Base-by-base conservation (phyloP, 2,329 filamentous ascomycete species). In the Thielaviopsis euricoi region DNA sequence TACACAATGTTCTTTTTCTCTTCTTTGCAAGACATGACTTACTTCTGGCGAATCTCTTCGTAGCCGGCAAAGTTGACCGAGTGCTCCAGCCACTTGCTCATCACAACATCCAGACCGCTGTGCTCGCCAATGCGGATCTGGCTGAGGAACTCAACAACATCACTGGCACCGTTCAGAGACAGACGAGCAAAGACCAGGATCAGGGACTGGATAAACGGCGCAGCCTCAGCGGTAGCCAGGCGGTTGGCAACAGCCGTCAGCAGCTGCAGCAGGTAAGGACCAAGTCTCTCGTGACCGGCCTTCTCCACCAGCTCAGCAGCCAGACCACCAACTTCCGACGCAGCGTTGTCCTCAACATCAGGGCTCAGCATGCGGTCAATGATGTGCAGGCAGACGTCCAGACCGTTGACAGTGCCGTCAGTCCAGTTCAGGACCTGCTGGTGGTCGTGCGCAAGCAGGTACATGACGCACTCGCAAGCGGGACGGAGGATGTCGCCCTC, bases 1-100 rank as follows among this genome's bases (percentile, higher is more conserved):
- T 15, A 6, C 33, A 52, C 10, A 22, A n/a, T n/a, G n/a, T n/a
- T n/a, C n/a, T n/a, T n/a, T 2, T 17, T 17, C 25, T 22, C 15
- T 13, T 6, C 13, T 5, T 19, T 9, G 26, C 1, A 7, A 22
- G 2, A 33, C 29, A 17, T 33, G n/a, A 74, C 83, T 70, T 74
- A 90, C 87, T 97, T 98, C 70, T 96, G 89, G 64, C 90, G 82
- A 64, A 97, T 97, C 70, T 96, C 91, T 65, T 97, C 90, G 65
- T 96, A 98, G 13, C 93, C 93, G n/a, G 89, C 89, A 71, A 98
- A 98, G 70, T 86, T 95, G 70, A 95, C 81, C 3, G 89, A 95
- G 70, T 97, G 95, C 73, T 97, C 93, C 0, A 98, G 76, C 93
- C 93, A 98, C 71, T 97, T 96, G 71, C 83, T 79, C 63, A 97